Evolutionary conservation across 2,329 filamentous ascomycete genomes (phyloP).

Genomic region (Coniella lustricola): DNA sequence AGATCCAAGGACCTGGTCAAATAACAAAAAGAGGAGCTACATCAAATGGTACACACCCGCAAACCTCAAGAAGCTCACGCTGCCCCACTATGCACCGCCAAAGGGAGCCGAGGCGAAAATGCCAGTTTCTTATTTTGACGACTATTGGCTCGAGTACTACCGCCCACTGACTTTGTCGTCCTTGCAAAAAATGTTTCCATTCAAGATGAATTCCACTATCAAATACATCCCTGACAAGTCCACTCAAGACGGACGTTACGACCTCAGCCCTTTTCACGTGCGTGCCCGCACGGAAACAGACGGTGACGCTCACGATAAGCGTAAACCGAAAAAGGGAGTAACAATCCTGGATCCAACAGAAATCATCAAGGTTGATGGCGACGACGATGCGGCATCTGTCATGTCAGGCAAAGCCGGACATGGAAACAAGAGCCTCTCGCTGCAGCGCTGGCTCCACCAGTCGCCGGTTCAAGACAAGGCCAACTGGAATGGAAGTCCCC

Average conservation of each 20-base stretch:
- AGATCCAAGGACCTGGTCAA: slow-evolving; percentile 67
- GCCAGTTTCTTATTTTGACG: slow-evolving; percentile 63
- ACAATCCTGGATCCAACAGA: slow-evolving; percentile 58
- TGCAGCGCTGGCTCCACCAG: slow-evolving; percentile 57
- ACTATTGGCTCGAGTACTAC: slow-evolving; percentile 98
- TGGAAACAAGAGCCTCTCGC: slow-evolving; percentile 41
- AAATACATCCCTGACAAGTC: slow-evolving; percentile 73
- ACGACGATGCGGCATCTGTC: slow-evolving; percentile 35
- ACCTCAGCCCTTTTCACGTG: slow-evolving; percentile 82
- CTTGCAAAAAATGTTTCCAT: slow-evolving; percentile 86
- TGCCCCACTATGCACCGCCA: slow-evolving; percentile 42
- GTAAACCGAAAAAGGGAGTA: slow-evolving; percentile 59
- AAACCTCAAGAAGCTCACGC: slow-evolving; percentile 55
- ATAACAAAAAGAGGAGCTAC: slow-evolving; percentile 60
- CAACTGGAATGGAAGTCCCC: slow-evolving; percentile 21
- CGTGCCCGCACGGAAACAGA: slow-evolving; percentile 52
- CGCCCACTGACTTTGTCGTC: slow-evolving; percentile 80
- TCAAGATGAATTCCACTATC: slow-evolving; percentile 83
- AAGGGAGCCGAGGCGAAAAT: slow-evolving; percentile 30
- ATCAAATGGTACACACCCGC: slow-evolving; percentile 81
- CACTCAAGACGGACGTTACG: slow-evolving; percentile 66
- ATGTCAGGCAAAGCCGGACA: slow-evolving; percentile 27
- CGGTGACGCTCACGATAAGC: slow-evolving; percentile 53
- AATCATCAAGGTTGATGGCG: slow-evolving; percentile 24
- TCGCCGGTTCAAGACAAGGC: slow-evolving; percentile 27